phyloP scores from a whole-genome alignment of 2,329 filamentous ascomycete species.

The Fusarium sp. region DNA sequence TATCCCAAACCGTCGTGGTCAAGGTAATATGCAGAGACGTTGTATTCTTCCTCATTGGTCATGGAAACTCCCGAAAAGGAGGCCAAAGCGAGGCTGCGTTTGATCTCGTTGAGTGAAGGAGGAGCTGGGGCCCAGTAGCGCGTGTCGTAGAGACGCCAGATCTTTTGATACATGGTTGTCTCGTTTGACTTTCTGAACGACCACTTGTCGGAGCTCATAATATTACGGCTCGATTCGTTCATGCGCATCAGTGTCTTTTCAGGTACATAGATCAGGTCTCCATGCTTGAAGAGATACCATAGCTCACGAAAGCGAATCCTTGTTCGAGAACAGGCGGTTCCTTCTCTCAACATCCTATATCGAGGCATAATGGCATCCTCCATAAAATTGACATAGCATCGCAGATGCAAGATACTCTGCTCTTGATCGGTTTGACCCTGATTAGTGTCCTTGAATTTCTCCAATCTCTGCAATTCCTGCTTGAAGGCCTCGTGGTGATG shows the following conservation, averaged over 20 bases:
- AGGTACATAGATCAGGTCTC: slow-evolving; percentile 6
- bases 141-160: neutral
- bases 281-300: slow-evolving; percentile 10
- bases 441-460: neutral
- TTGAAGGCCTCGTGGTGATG: neutral
- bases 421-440: neutral
- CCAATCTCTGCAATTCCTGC: neutral
- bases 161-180: slow-evolving; percentile 2
- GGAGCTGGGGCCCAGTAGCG: neutral
- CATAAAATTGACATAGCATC: neutral
- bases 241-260: neutral
- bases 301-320: slow-evolving; percentile 11
- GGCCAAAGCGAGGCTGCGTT: neutral
- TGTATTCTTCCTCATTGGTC: too few species aligned
- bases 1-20: neutral
- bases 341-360: neutral
- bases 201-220: neutral
- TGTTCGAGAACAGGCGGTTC: neutral
- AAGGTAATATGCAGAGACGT: neutral
- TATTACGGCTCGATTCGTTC: neutral
- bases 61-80: too few species aligned
- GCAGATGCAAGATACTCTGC: neutral
- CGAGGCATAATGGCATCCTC: neutral
- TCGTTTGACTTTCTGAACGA: neutral
- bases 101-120: neutral